Evolutionary conservation across 2,329 filamentous ascomycete genomes (phyloP), one percentile per base, ranked within the genome.

Genomic region (Aspergillus terreus): DNA sequence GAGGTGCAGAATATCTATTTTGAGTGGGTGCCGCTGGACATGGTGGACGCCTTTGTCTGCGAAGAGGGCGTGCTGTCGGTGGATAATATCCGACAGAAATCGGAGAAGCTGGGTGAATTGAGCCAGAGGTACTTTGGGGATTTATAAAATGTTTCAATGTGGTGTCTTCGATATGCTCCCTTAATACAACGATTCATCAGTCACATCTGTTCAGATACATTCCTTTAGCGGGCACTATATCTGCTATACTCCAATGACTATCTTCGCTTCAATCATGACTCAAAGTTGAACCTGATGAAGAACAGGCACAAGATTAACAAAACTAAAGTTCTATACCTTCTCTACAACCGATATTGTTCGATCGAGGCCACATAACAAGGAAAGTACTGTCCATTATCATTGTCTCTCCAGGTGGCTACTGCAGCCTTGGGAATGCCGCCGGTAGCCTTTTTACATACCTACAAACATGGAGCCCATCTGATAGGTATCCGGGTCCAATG

Each of bases 31-130:
- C 74, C 79, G 1, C 62, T 75, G 0, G 51, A 60, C 7, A 61
- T 83, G 40, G 70, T 85, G 5, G 75, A 84, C 59, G 66, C 67
- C 0, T 85, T 82, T 58, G 66, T 83, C 30, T 81, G 78, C 3
- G 81, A 86, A 48, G 67, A 77, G 4, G 82, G 82, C 0, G 59
- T 75, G 4, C 44, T 70, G 33, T 53, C 58, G 4, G 50, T 49
- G 25, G 41, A 48, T 2, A 56, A 49, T 1, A 69, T 73, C 35
- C 44, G 49, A 21, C 43, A 58, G 2, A 63, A 58, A 44, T 61
- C 66, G 5, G 35, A 49, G 0, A 41, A 63, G 17, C 55, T 69
- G 25, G 59, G 58, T 4, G 25, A 54, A 19, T 50, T 55, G 40
- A 49, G 50, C 0, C 47, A 57, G 1, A 50, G 42, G 30, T 64